These are phyloP conservation scores for Spirogloea muscicola DNA, from an alignment of 139 green algal genomes.

Conservation along the genomic window DNA sequence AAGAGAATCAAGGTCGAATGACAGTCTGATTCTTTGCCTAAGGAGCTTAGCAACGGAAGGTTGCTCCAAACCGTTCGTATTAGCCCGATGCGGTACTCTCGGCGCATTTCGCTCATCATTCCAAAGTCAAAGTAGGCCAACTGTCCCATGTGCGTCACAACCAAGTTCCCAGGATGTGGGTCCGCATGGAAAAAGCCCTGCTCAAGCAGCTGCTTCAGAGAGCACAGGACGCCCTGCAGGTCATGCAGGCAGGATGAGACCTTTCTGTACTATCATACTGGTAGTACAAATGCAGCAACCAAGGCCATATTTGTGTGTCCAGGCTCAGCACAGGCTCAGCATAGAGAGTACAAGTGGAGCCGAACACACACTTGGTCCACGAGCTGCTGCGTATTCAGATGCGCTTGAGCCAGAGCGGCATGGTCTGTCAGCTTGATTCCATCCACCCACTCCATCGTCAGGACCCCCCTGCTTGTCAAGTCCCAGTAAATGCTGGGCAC, in stretches of 20 bases:
- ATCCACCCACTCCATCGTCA: conserved; percentile 67
- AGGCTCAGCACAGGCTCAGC: no score
- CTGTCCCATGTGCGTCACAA: conserved; percentile 76
- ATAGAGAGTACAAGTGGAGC: no score
- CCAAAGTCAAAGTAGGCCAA: conserved; percentile 79
- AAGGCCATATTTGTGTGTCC: no score
- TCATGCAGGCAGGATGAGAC: no score
- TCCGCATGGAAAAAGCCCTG: conserved; percentile 75
- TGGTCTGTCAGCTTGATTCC: conserved; percentile 79
- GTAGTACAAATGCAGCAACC: no score
- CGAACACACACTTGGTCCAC: conserved; percentile 34
- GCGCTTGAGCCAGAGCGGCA: not conserved
- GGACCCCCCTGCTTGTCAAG: not conserved
- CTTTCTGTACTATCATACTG: no score
- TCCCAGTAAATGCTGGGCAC: conserved; percentile 44
- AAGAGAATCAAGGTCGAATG: no score
- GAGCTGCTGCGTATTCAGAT: conserved; percentile 10
- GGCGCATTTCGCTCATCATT: conserved; percentile 88
- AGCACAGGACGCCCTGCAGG: conserved; percentile 81
- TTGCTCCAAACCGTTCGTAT: conserved; percentile 41
- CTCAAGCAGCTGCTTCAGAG: conserved; percentile 68
- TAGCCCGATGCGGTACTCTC: conserved; percentile 40
- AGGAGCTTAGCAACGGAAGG: no score
- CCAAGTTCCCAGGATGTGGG: conserved; percentile 76
- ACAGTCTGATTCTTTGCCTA: no score